Percentiles rank a stretch among this genome's conserved stretches.
Evolutionary conservation across 352 stramenopile species (phyloP).

Genomic region (Phytophthora syringae): DNA sequence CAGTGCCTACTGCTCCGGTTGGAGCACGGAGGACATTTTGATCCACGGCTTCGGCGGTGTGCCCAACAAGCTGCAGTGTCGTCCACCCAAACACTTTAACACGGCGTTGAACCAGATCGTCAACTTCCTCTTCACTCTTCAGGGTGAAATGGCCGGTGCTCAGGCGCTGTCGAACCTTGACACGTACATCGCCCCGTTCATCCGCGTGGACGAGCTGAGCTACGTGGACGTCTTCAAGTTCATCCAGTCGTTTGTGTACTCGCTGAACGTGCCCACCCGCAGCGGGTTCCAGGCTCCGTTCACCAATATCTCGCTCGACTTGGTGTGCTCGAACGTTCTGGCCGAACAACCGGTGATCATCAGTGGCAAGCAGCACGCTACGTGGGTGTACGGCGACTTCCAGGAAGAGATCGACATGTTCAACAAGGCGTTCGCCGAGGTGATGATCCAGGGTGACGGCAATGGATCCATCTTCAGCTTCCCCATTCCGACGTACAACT

Average conservation of each 20-base stretch:
- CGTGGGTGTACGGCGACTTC: slow-evolving; percentile 39
- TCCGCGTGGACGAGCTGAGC: slow-evolving; percentile 35
- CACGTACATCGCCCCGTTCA: slow-evolving; percentile 40
- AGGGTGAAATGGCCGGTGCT: slow-evolving; percentile 36
- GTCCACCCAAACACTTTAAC: slow-evolving; percentile 39
- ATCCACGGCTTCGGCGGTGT: slow-evolving; percentile 39
- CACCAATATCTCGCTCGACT: slow-evolving; percentile 39
- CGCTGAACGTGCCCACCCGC: slow-evolving; percentile 35
- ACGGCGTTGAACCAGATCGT: slow-evolving; percentile 40
- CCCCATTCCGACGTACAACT: slow-evolving; percentile 40
- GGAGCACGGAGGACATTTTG: slow-evolving; percentile 41
- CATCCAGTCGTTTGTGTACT: slow-evolving; percentile 44
- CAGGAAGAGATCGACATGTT: slow-evolving; percentile 43
- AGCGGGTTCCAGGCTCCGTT: slow-evolving; percentile 38
- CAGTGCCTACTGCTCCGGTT: slow-evolving; percentile 38
- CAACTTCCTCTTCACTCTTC: slow-evolving; percentile 43
- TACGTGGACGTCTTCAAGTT: slow-evolving; percentile 41
- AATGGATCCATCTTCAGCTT: slow-evolving; percentile 46
- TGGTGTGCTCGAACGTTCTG: slow-evolving; percentile 31
- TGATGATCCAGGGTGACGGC: slow-evolving; percentile 39
- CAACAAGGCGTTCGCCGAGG: slow-evolving; percentile 39
- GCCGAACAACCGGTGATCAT: slow-evolving; percentile 36
- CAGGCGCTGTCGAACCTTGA: slow-evolving; percentile 41
- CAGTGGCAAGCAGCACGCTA: slow-evolving; percentile 29
- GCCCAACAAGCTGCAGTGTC: slow-evolving; percentile 39